Evolutionary conservation across 139 green algal genomes (phyloP), one percentile per base, ranked within the genome.

Genomic region (Volvox africanus): DNA sequence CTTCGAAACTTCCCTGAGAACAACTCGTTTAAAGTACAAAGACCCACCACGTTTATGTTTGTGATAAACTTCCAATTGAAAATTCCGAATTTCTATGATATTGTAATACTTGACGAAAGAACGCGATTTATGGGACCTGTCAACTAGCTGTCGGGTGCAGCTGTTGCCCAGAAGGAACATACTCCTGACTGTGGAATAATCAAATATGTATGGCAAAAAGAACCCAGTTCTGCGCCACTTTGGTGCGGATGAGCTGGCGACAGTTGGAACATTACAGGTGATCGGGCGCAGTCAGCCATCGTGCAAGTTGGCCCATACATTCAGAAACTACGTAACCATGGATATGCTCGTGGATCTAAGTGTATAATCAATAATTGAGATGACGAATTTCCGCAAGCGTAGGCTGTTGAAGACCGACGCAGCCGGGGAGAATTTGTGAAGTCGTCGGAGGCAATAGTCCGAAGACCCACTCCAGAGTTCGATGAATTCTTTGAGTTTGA

Each of bases 401-500:
- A 90, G 86, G 44, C 73, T 21, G 26, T 83, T 26, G 30, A 83
- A 13, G 50, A 81, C 11, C 30, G 71, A 6, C 86, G 86, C 5
- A 28, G 9, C 1, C 67, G 24, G 1, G 73, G 73, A 28, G 86
- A 83, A 55, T 76, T 61, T 61, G 69, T 83, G 30, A 3, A 37
- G 2, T 32, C 86, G 0, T 3, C 14, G 24, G 86, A 90, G 22
- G 50, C 67, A 11, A 33, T 83, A 5, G 30, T 82, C 1, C 28
- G 32, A 9, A 75, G 69, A 32, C 85, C 71, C 20, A 76, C 50
- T 17, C 50, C 86, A 30, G 50, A 76, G 2, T 83, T 82, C 32
- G 85, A 89, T 26, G 69, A 82, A 1, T 89, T 65, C 73, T 90
- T 90, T 21, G 73, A 83, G 71, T 90, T 90, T n/a, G 71, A 83